These are phyloP conservation scores for Aspergillus vadensis DNA, from an alignment of 2,329 filamentous ascomycete species.

Conservation along the genomic window DNA sequence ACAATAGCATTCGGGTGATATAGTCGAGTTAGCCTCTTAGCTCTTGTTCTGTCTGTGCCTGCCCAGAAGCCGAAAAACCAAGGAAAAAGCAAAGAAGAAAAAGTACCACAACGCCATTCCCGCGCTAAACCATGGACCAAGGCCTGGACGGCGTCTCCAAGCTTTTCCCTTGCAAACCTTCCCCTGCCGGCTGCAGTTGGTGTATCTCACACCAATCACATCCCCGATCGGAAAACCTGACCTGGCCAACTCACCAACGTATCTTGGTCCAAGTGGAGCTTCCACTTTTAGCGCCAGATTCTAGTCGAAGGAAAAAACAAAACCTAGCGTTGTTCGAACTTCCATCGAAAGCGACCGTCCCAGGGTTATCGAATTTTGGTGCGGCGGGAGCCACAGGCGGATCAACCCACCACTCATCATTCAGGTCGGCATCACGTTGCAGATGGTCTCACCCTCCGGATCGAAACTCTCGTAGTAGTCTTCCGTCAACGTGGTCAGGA, in stretches of 20 bases:
- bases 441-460: conserved; percentile 9
- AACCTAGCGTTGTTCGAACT: too few species aligned
- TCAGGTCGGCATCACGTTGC: conserved; percentile 14
- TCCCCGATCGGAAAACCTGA: not conserved
- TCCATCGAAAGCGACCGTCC: not conserved
- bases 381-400: not conserved
- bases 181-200: not conserved
- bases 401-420: not conserved
- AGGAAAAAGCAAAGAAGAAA: not conserved
- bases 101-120: not conserved
- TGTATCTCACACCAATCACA: conserved; percentile 3
- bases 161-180: not conserved
- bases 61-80: too few species aligned
- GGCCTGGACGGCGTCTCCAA: not conserved
- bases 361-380: not conserved
- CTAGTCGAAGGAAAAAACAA: not conserved
- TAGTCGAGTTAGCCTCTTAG: too few species aligned
- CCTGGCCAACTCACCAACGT: not conserved
- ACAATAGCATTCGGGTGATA: too few species aligned
- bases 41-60: too few species aligned
- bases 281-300: not conserved
- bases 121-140: too few species aligned
- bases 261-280: not conserved
- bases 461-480: conserved; percentile 19
- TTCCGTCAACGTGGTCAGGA: conserved; percentile 8